Percentiles rank a stretch among this genome's conserved stretches.
phyloP scores from a whole-genome alignment of 1,284 basidiomycete genomes.

The Trichosporon ovoides region DNA sequence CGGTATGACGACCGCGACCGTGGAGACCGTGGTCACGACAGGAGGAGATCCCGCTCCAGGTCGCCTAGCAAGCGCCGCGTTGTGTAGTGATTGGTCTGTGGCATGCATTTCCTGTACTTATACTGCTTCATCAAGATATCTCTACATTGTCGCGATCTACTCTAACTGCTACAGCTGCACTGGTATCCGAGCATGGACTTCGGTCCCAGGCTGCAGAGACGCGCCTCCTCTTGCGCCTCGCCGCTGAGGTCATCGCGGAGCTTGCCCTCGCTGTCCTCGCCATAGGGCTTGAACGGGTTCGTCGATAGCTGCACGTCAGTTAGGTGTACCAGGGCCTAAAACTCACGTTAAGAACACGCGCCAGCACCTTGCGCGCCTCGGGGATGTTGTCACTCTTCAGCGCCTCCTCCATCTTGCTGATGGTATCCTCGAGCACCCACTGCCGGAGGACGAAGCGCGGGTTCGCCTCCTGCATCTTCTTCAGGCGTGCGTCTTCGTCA shows the following conservation, averaged over 20 bases:
- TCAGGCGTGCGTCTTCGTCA: slow-evolving; percentile 32
- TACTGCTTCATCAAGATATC: background rate
- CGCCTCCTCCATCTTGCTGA: slow-evolving; percentile 64
- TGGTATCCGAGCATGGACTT: slow-evolving; percentile 78
- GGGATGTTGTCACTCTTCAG: slow-evolving; percentile 53
- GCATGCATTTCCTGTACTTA: background rate
- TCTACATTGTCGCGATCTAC: background rate
- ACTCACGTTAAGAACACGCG: slow-evolving; percentile 26
- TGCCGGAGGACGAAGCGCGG: slow-evolving; percentile 85
- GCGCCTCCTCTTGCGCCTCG: slow-evolving; percentile 60
- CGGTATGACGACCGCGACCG: slow-evolving; percentile 53
- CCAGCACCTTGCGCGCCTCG: slow-evolving; percentile 27
- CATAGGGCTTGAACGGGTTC: slow-evolving; percentile 73
- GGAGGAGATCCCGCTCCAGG: slow-evolving; percentile 19
- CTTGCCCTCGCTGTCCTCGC: slow-evolving; percentile 67
- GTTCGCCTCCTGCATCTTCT: slow-evolving; percentile 55
- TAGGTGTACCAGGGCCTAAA: background rate
- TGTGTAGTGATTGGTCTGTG: slow-evolving; percentile 11
- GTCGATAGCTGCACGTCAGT: slow-evolving; percentile 62
- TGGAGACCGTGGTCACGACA: slow-evolving; percentile 24
- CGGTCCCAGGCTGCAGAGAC: slow-evolving; percentile 72
- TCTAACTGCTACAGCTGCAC: slow-evolving; percentile 79
- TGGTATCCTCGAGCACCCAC: slow-evolving; percentile 88
- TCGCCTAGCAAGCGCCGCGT: slow-evolving; percentile 25
- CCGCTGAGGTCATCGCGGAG: slow-evolving; percentile 52